Evolutionary conservation across 2,329 filamentous ascomycete genomes (phyloP).

Genomic region (Talaromyces sp.): DNA sequence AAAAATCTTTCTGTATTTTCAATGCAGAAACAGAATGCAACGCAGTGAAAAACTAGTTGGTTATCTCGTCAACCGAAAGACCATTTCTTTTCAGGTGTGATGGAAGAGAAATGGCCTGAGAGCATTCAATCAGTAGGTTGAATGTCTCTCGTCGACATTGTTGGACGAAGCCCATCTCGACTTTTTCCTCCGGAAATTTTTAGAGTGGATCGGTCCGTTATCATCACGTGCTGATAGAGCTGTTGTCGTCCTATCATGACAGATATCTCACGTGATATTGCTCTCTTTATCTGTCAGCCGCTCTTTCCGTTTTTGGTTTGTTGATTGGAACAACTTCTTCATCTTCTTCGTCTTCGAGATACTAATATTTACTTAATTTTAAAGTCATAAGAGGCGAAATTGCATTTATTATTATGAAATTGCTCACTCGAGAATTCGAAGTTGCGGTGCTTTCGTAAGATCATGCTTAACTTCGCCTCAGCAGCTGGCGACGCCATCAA

Average conservation of each 20-base stretch:
- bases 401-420: background rate
- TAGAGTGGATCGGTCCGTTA: slow-evolving; percentile 32
- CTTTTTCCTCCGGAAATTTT: slow-evolving; percentile 37
- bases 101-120: slow-evolving; percentile 5
- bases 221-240: slow-evolving; percentile 42
- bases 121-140: slow-evolving; percentile 20
- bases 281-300: background rate
- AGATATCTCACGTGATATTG: background rate
- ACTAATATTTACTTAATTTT: background rate
- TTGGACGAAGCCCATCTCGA: background rate
- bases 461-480: background rate
- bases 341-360: background rate
- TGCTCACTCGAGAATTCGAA: too few species aligned
- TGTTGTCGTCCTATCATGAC: background rate
- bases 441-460: background rate
- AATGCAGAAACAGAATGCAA: background rate
- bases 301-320: background rate
- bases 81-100: background rate
- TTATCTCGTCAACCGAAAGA: background rate
- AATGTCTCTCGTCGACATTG: slow-evolving; percentile 3
- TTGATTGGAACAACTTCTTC: background rate
- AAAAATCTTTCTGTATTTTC: background rate
- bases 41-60: background rate
- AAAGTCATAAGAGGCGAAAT: background rate
- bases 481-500: background rate